phyloP scores from a whole-genome alignment of 1,284 basidiomycete genomes.

The Gymnopus androsaceus region DNA sequence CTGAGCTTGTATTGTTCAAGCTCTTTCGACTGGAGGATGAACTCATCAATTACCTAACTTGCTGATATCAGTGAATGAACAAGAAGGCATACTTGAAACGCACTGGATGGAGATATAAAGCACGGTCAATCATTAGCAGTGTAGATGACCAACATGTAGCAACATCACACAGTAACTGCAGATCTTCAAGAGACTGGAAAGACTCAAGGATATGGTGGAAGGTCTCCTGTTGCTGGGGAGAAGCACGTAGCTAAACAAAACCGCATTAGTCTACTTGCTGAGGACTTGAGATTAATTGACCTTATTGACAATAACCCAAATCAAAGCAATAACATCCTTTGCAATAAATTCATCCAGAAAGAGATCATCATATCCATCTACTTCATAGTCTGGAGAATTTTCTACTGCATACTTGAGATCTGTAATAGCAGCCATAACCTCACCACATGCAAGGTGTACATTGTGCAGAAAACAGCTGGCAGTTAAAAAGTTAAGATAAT shows the following conservation, averaged over 20 bases:
- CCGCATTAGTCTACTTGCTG: too few relatives aligned
- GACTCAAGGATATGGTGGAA: not conserved
- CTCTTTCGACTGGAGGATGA: not conserved
- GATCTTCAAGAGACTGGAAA: too few relatives aligned
- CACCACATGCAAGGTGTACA: not conserved
- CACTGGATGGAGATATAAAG: not conserved
- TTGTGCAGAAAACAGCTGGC: slow-evolving; percentile 8
- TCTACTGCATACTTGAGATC: not conserved
- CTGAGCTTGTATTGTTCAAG: not conserved
- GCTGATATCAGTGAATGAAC: too few relatives aligned
- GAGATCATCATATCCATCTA: too few relatives aligned
- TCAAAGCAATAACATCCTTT: too few relatives aligned
- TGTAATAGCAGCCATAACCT: not conserved
- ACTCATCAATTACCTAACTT: not conserved
- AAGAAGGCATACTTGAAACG: too few relatives aligned
- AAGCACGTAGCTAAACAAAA: not conserved
- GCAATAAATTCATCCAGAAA: too few relatives aligned
- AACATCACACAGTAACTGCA: too few relatives aligned
- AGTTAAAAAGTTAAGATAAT: not conserved
- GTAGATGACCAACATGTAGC: not conserved
- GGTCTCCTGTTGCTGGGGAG: not conserved
- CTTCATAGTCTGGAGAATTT: too few relatives aligned
- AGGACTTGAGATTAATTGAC: too few relatives aligned
- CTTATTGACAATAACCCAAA: too few relatives aligned
- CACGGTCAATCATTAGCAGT: not conserved